Base-by-base conservation (phyloP, 1,139 yeast species). In the Geotrichum reessii region DNA sequence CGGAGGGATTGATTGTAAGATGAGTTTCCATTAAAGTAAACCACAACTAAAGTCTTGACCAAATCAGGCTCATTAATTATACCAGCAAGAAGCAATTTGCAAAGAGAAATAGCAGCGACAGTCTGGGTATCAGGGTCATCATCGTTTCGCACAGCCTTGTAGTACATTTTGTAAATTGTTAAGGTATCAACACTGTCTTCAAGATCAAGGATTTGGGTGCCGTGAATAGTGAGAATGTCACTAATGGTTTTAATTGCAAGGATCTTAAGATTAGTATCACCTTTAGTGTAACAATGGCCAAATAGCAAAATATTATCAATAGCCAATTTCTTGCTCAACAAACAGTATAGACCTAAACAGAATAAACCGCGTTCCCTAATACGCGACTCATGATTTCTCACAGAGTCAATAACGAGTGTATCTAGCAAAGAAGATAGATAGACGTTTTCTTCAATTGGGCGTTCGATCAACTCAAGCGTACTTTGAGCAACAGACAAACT, bases 71-170 rank as follows among this genome's bases (percentile, higher is more conserved):
- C 91, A 21, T 77, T 79, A 61, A 91, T 79, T 27, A 88, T 81
- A 64, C 88, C 96, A 14, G 93, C 89, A 57, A 93, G 76, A 65
- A 86, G 83, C 56, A 93, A 75, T 72, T 93, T 92, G 67, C 93
- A 88, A 28, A 92, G 75, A 0, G 97, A 96, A 67, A 89, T 96
- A 0, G 95, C 97, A 6, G 93, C 88, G 1, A 83, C 77, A 0
- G 93, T 85, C 69, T 89, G 97, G 9, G 58, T 54, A 48, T 81
- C 82, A 0, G 87, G 87, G 66, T 81, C 76, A 6, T 81, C 82
- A 48, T 75, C 76, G 60, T 82, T 66, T 42, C 65, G 65, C 63
- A 91, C 75, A 1, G 87, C 82, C 67, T 85, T 82, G 73, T 83
- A 85, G 64, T 87, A 86, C 53, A 87, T 75, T 67, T 86, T 83